Evolutionary conservation across 352 stramenopile genomes (phyloP).

Genomic region (Phytophthora pini): DNA sequence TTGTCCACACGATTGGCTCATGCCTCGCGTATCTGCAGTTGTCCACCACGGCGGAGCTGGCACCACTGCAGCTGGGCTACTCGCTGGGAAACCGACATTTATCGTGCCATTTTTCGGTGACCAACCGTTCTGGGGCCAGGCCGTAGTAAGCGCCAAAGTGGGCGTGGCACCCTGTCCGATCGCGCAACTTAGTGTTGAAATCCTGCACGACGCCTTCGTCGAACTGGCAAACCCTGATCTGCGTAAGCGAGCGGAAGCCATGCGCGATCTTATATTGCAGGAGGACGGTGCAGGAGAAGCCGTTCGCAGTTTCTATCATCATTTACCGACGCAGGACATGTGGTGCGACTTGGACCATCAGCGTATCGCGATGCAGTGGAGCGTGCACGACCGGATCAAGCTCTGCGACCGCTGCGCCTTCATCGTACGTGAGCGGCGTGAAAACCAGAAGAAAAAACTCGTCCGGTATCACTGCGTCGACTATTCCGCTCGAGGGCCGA

Average conservation of each 20-base stretch:
- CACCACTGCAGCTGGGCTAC: conserved; percentile 91
- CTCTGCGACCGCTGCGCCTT: conserved; percentile 49
- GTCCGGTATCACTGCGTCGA: conserved; percentile 48
- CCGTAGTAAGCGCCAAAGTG: conserved; percentile 76
- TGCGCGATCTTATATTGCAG: conserved; percentile 60
- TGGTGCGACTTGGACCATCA: conserved; percentile 53
- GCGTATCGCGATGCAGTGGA: conserved; percentile 44
- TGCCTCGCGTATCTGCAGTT: conserved; percentile 86
- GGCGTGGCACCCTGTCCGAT: conserved; percentile 87
- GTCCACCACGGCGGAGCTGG: conserved; percentile 82
- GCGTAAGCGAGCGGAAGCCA: conserved; percentile 40
- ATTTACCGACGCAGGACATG: conserved; percentile 89
- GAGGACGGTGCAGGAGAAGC: conserved; percentile 89
- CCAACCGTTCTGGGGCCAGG: conserved; percentile 94
- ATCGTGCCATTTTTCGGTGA: conserved; percentile 96
- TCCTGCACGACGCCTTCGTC: conserved; percentile 75
- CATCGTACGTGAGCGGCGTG: conserved; percentile 30
- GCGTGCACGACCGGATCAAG: conserved; percentile 40
- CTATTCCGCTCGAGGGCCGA: conserved; percentile 52
- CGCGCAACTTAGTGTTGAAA: conserved; percentile 73
- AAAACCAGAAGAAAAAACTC: conserved; percentile 40
- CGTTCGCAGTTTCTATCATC: conserved; percentile 86
- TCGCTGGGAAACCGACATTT: conserved; percentile 91
- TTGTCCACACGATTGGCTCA: conserved; percentile 91
- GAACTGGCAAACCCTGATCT: conserved; percentile 58